These are phyloP conservation scores for Penicillium robsamsonii DNA, from an alignment of 495 filamentous ascomycete genomes.

Conservation along the genomic window DNA sequence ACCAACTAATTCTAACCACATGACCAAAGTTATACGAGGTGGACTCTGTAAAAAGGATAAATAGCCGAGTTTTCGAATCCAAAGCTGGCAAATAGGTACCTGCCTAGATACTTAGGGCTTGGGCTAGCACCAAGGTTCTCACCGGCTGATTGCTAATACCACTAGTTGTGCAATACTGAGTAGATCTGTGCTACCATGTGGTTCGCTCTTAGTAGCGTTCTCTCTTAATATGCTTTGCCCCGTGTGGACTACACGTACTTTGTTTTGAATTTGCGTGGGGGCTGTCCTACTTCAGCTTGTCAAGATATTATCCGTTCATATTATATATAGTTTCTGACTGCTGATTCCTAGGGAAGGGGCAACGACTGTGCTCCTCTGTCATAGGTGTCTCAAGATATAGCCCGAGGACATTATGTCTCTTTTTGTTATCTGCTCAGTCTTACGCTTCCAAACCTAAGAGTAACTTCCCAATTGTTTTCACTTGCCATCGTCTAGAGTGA, in stretches of 20 bases:
- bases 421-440: background rate
- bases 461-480: background rate
- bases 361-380: background rate
- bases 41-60: constrained; percentile 5
- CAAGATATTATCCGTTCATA: background rate
- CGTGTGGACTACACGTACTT: background rate
- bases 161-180: background rate
- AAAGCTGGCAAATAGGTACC: background rate
- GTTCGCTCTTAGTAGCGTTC: background rate
- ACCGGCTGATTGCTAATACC: background rate
- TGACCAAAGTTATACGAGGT: background rate
- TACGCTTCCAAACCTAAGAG: background rate
- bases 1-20: constrained; percentile 3
- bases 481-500: background rate
- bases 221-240: background rate
- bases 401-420: background rate
- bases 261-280: background rate
- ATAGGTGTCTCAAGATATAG: background rate
- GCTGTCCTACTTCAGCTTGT: background rate
- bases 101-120: background rate
- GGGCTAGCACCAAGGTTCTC: constrained; percentile 12
- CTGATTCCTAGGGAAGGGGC: background rate
- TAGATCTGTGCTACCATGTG: constrained; percentile 5
- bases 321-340: background rate
- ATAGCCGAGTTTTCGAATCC: background rate